These are phyloP conservation scores for Bryoerythrophyllum caledonicum DNA, from an alignment of 225 moss, liverwort and hornwort genomes.

Conservation along the genomic window DNA sequence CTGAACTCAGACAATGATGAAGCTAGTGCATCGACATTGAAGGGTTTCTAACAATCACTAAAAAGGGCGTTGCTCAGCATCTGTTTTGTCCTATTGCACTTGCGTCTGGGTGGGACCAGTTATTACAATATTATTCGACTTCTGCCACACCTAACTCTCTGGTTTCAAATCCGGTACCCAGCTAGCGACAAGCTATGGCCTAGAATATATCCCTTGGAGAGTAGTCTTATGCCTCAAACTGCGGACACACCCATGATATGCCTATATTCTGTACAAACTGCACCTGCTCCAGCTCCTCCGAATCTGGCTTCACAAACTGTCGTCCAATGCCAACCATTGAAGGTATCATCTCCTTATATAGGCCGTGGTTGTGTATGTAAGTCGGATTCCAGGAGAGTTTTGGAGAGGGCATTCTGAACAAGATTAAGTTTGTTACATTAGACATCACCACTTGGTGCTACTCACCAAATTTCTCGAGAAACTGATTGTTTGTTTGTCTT, in stretches of 20 bases:
- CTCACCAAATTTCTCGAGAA: background rate
- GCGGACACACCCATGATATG: constrained; percentile 80
- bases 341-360: constrained; percentile 40
- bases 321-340: constrained; percentile 88
- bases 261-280: constrained; percentile 78
- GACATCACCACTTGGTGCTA: background rate
- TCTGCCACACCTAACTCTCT: constrained; percentile 27
- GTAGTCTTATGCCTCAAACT: constrained; percentile 49
- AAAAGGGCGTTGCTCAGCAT: background rate
- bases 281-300: constrained; percentile 84
- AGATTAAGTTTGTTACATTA: background rate
- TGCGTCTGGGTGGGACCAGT: constrained; percentile 16
- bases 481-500: no score
- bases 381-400: background rate
- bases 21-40: constrained; percentile 6
- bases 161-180: constrained; percentile 35
- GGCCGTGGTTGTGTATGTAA: constrained; percentile 3
- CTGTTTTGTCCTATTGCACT: constrained; percentile 10
- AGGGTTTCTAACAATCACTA: constrained; percentile 10
- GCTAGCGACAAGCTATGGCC: constrained; percentile 97
- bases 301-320: constrained; percentile 94
- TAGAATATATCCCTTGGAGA: constrained; percentile 91
- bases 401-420: background rate
- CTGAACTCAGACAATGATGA: constrained; percentile 17
- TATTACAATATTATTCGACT: background rate